Conservation (phyloP, 2,329 filamentous ascomycete species). For the Microcyclospora pomicola region DNA sequence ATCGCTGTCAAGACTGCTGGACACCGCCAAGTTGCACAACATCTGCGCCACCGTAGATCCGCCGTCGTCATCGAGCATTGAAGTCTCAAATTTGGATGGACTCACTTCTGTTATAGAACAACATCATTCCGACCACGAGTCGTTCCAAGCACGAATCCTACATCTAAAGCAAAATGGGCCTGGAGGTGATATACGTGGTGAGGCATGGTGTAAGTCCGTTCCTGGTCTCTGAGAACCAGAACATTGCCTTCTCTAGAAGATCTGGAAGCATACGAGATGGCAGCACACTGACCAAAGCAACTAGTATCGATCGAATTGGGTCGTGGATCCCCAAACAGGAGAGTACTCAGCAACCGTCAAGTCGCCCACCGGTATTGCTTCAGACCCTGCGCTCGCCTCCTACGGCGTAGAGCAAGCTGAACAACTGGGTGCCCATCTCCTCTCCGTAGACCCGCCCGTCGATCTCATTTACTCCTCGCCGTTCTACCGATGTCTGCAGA, state of each 20-base stretch:
- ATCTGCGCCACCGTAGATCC: too few species aligned
- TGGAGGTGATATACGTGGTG: slow-evolving; percentile 37
- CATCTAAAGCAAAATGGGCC: neutral
- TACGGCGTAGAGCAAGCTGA: slow-evolving; percentile 74
- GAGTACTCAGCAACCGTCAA: slow-evolving; percentile 58
- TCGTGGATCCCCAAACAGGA: slow-evolving; percentile 67
- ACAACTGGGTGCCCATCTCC: slow-evolving; percentile 56
- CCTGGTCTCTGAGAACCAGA: neutral
- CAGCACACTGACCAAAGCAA: slow-evolving; percentile 2
- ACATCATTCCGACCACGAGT: too few species aligned
- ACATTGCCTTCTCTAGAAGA: neutral
- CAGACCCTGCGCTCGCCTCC: slow-evolving; percentile 74
- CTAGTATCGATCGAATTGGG: slow-evolving; percentile 84
- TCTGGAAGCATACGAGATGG: slow-evolving; percentile 3
- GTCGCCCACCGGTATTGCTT: slow-evolving; percentile 75
- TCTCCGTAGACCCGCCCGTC: slow-evolving; percentile 49
- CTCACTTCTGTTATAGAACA: too few species aligned
- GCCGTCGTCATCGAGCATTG: too few species aligned
- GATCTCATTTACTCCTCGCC: slow-evolving; percentile 71
- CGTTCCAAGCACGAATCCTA: too few species aligned
- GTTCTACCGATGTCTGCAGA: slow-evolving; percentile 80
- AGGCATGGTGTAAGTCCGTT: slow-evolving; percentile 35
- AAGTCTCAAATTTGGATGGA: too few species aligned
- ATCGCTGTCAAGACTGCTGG: too few species aligned
- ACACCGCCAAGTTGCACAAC: too few species aligned